Percentiles rank a stretch among this genome's conserved stretches.
Evolutionary conservation across 805 yeast species (phyloP).

Genomic region (Candida railenensis): DNA sequence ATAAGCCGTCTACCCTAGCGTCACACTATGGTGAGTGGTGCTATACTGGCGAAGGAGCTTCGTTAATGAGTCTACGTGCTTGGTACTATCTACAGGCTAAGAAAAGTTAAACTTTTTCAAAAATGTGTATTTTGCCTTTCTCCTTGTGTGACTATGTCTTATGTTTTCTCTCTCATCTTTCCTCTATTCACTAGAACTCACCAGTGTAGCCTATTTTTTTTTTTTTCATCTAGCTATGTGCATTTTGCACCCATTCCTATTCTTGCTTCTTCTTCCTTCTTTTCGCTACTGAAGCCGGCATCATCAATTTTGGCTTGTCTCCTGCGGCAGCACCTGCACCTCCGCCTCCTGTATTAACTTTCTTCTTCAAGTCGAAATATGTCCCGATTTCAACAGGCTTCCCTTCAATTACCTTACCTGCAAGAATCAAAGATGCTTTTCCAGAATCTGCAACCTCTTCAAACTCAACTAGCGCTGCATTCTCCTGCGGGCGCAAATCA

Average conservation of each 20-base stretch:
- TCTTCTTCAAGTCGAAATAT: not conserved
- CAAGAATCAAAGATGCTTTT: constrained; percentile 42
- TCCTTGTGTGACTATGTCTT: no score
- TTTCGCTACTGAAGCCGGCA: constrained; percentile 1
- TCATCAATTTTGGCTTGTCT: not conserved
- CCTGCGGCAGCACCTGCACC: not conserved
- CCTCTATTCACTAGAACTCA: no score
- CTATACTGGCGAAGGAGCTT: no score
- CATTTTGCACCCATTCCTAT: not conserved
- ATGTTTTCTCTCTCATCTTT: no score
- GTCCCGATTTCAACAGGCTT: constrained; percentile 6
- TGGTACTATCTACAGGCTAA: no score
- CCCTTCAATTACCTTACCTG: constrained; percentile 23
- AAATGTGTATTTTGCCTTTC: no score
- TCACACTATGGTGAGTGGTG: no score
- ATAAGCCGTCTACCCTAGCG: no score
- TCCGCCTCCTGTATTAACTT: not conserved
- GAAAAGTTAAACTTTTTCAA: no score
- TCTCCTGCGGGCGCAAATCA: constrained; percentile 43
- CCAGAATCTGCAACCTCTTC: constrained; percentile 47
- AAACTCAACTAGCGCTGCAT: constrained; percentile 53
- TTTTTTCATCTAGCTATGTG: no score
- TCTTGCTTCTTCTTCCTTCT: not conserved
- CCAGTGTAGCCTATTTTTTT: no score
- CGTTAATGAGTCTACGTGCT: no score